Evolutionary conservation across 2,329 filamentous ascomycete genomes (phyloP).

Genomic region (Colletotrichum neosansevieriae): DNA sequence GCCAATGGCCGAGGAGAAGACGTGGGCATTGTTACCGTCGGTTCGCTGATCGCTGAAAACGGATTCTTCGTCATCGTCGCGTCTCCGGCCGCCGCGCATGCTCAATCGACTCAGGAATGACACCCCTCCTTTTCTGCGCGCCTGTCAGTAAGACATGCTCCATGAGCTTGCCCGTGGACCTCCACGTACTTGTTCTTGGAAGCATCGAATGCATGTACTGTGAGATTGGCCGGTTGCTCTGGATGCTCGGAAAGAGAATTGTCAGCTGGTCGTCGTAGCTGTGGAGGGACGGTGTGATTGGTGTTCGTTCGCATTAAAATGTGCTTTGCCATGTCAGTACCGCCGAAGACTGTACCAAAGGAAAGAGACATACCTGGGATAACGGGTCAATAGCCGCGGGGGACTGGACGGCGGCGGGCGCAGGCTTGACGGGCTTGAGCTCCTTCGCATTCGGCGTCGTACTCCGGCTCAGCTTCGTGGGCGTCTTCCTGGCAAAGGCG

Average conservation of each 20-base stretch:
- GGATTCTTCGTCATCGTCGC: conserved; percentile 76
- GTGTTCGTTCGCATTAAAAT: conserved; percentile 77
- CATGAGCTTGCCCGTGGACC: neutral
- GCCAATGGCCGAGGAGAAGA: conserved; percentile 82
- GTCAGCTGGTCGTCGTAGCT: conserved; percentile 67
- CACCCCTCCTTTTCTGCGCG: conserved; percentile 80
- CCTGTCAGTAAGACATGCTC: conserved; percentile 8
- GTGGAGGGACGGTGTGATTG: conserved; percentile 67
- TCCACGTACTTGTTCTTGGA: conserved; percentile 72
- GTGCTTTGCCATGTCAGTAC: conserved; percentile 56
- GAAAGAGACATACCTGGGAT: conserved; percentile 44
- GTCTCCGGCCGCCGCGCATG: conserved; percentile 81
- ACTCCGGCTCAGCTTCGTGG: conserved; percentile 34
- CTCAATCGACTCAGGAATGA: conserved; percentile 88
- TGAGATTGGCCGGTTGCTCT: conserved; percentile 52
- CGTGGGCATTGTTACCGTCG: conserved; percentile 85
- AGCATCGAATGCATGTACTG: conserved; percentile 56
- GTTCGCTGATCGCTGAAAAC: conserved; percentile 76
- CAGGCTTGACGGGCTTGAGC: conserved; percentile 36
- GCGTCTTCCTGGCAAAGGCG: conserved; percentile 38
- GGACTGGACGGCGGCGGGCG: conserved; percentile 35
- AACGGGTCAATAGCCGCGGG: conserved; percentile 46
- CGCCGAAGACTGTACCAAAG: neutral
- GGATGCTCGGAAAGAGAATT: conserved; percentile 58
- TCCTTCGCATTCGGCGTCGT: conserved; percentile 40